These are phyloP conservation scores for Wickerhamiella qilinensis DNA, from an alignment of 805 yeast genomes.

Conservation along the genomic window DNA sequence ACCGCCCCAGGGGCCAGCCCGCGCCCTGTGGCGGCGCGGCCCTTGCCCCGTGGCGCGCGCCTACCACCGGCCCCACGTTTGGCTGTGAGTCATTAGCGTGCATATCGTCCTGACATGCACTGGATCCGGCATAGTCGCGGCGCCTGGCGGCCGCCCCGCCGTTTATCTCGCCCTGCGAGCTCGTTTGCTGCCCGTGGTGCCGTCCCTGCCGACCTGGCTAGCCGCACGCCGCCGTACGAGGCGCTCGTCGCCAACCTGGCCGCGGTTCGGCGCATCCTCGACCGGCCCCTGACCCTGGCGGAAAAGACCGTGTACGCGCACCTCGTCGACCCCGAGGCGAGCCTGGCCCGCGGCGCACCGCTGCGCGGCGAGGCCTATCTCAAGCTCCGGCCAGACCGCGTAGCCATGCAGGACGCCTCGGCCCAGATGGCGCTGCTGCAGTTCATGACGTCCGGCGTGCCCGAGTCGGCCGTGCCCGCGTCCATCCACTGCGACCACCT, in stretches of 20 bases:
- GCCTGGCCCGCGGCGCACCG: constrained; percentile 38
- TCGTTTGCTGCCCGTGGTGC: constrained; percentile 10
- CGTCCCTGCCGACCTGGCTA: constrained; percentile 43
- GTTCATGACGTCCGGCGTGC: constrained; percentile 93
- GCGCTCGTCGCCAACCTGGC: constrained; percentile 50
- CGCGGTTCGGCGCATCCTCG: constrained; percentile 47
- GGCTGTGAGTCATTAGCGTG: no score
- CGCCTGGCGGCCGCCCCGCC: neutral
- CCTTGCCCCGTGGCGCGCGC: no score
- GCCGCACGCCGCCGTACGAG: constrained; percentile 80
- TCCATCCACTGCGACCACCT: constrained; percentile 97
- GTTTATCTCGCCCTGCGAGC: constrained; percentile 1
- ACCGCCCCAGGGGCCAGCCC: no score
- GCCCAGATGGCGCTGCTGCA: constrained; percentile 98
- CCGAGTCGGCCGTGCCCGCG: constrained; percentile 77
- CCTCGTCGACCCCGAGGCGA: constrained; percentile 72
- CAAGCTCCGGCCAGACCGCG: constrained; percentile 91
- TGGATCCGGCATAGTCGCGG: neutral
- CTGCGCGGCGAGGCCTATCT: constrained; percentile 80
- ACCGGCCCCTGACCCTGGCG: constrained; percentile 76
- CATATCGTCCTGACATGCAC: no score
- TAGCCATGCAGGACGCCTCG: constrained; percentile 99
- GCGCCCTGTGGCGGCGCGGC: no score
- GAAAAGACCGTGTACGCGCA: constrained; percentile 93
- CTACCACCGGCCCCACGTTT: no score